These are phyloP conservation scores for Colletotrichum eremochloae DNA, from an alignment of 2,329 filamentous ascomycete genomes.

Conservation along the genomic window DNA sequence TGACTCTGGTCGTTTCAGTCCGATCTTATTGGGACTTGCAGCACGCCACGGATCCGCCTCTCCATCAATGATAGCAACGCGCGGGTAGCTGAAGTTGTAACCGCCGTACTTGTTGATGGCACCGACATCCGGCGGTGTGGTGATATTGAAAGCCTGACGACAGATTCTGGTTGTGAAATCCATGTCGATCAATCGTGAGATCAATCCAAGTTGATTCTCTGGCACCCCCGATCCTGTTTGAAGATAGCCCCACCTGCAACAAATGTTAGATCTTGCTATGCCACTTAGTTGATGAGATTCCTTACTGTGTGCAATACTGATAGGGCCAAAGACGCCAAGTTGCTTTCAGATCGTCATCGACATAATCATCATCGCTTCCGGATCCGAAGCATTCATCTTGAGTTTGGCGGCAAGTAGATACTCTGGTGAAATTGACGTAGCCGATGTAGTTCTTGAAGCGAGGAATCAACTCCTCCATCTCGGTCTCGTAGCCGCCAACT, in stretches of 20 bases:
- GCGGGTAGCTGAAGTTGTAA: constrained; percentile 78
- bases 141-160: constrained; percentile 77
- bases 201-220: constrained; percentile 71
- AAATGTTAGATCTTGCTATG: constrained; percentile 18
- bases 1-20: constrained; percentile 65
- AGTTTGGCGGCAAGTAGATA: constrained; percentile 9
- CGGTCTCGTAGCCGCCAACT: constrained; percentile 50
- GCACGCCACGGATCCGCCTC: constrained; percentile 84
- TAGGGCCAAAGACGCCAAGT: constrained; percentile 61
- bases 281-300: not conserved
- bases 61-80: constrained; percentile 83
- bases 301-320: constrained; percentile 68
- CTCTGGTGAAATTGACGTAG: constrained; percentile 52
- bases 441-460: constrained; percentile 68
- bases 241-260: constrained; percentile 79
- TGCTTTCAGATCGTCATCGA: constrained; percentile 16
- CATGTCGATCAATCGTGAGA: constrained; percentile 78
- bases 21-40: constrained; percentile 77
- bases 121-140: constrained; percentile 70
- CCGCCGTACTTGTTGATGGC: constrained; percentile 83
- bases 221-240: constrained; percentile 80
- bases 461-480: constrained; percentile 52
- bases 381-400: constrained; percentile 34
- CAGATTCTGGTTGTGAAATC: constrained; percentile 74
- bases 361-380: constrained; percentile 39